These are phyloP conservation scores for Prunus dulcis DNA, from an alignment of 306 rosid genomes.

Conservation along the genomic window DNA sequence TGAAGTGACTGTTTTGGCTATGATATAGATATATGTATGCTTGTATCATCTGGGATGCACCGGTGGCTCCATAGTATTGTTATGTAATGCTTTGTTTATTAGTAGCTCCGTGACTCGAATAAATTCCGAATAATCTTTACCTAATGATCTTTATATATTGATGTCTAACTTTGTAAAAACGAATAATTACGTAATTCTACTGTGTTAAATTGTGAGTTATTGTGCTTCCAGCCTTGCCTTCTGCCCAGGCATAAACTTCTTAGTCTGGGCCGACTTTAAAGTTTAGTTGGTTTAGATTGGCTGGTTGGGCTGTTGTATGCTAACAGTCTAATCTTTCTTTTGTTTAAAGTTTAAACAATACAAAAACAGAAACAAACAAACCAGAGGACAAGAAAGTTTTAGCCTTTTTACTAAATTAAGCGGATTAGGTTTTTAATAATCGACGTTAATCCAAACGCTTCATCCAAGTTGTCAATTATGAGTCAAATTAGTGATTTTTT, in stretches of 20 bases:
- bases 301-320: too few species aligned
- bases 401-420: too few species aligned
- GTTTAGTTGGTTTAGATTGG: too few species aligned
- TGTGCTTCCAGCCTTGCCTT: not conserved
- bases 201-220: not conserved
- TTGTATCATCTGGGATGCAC: slow-evolving; percentile 9
- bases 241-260: not conserved
- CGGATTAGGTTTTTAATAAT: too few species aligned
- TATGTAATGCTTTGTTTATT: not conserved
- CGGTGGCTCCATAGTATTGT: not conserved
- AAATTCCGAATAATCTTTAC: not conserved
- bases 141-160: not conserved
- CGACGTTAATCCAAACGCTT: too few species aligned
- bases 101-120: not conserved
- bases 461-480: too few species aligned
- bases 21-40: not conserved
- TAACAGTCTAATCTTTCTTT: too few species aligned
- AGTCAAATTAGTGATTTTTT: too few species aligned
- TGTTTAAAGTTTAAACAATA: too few species aligned
- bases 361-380: too few species aligned
- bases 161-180: not conserved
- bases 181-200: not conserved
- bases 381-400: too few species aligned
- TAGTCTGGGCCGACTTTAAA: too few species aligned
- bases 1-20: not conserved